Base-by-base conservation (phyloP, 2,329 filamentous ascomycete genomes). In the Diaporthe ilicicola region DNA sequence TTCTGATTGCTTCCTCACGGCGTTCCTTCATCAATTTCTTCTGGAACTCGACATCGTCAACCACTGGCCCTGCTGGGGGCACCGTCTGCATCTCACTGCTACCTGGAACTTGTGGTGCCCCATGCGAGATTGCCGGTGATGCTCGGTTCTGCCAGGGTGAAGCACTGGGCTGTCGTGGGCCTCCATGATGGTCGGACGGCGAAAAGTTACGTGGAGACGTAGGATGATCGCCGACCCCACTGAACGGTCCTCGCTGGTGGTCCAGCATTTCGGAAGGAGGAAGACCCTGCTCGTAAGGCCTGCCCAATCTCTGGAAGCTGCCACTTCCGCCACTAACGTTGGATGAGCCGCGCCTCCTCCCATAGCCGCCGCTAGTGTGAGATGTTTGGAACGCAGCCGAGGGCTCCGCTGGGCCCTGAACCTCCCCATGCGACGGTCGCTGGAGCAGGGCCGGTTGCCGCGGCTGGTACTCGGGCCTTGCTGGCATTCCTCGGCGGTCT, bases 321-420 rank as follows among this genome's bases (percentile, higher is more conserved):
- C 92, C 92, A 79, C 94, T 97, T 71, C 93, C 93, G 69, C 94
- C 94, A 79, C 95, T 98, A 50, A 97, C 92, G 77, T 94, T 97
- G 2, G 95, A 98, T 19, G 95, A 98, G 70, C 93, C 93, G 73
- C 95, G 91, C 73, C 94, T 90, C 74, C 94, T 90, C 46, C 87
- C 88, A 84, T 93, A 95, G 3, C 93, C 91, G 19, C 83, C 85
- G 74, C 85, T 90, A 44, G 88, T 88, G 72, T 94, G 89, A 75
- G 89, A 90, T 4, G 93, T 94, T 79, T 97, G 95, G 79, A 97
- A 97, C 5, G 94, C 92, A 51, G 93, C 87, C 39, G 94, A 97
- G 17, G 94, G 93, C 78, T 98, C 95, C 34, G 93, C 91, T 44
- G 92, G 92, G 5, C 88, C 88, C 73, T 82, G 82, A 29, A 88